phyloP scores from a whole-genome alignment of 148 eudicot genomes.

The Amaranthus cruentus region DNA sequence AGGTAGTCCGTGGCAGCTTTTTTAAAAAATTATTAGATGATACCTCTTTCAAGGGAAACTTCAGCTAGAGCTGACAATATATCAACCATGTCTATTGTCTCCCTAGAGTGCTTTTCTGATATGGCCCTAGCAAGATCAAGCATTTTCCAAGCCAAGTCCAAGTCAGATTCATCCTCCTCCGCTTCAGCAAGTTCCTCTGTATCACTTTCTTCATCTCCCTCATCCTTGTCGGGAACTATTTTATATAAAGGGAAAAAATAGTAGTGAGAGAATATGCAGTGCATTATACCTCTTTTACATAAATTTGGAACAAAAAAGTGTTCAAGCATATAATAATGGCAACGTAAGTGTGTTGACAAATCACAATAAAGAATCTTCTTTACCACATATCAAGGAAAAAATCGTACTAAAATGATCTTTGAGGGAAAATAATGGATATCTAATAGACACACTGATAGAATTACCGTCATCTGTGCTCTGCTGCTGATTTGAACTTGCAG shows the following conservation, averaged over 20 bases:
- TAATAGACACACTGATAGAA: conserved; percentile 9
- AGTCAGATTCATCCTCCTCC: conserved; percentile 92
- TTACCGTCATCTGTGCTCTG: conserved; percentile 50
- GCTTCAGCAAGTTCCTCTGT: conserved; percentile 60
- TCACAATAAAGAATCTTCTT: not conserved
- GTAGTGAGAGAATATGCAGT: not conserved
- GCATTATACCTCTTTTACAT: not conserved
- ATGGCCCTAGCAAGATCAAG: conserved; percentile 95
- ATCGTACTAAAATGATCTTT: no score
- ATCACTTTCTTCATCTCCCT: conserved; percentile 64
- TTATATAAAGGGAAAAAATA: conserved; percentile 1
- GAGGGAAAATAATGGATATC: not conserved
- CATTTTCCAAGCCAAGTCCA: conserved; percentile 97
- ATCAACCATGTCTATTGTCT: conserved; percentile 81
- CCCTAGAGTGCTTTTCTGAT: conserved; percentile 62
- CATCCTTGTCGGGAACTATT: conserved; percentile 37
- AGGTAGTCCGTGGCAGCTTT: not conserved
- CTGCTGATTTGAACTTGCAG: conserved; percentile 39
- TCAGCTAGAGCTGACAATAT: conserved; percentile 89
- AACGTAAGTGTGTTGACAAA: no score
- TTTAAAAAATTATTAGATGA: not conserved
- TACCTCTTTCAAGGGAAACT: conserved; percentile 94
- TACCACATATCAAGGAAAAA: not conserved
- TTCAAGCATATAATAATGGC: no score
- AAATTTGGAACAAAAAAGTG: not conserved